phyloP scores from a whole-genome alignment of 371 early-diverging fungal genomes.

The Mycotypha africana region DNA sequence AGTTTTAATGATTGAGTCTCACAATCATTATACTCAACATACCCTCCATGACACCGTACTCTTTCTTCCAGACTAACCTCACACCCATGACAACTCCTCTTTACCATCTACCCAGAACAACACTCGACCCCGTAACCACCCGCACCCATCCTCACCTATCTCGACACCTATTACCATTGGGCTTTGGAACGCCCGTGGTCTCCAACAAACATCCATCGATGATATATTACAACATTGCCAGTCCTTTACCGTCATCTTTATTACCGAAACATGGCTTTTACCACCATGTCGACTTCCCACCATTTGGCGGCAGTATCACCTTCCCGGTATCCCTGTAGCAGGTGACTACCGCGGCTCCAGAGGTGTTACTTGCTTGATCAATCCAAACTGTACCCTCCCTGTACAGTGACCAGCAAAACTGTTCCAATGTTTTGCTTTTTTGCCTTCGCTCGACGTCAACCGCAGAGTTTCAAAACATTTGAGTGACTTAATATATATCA shows the following conservation, averaged over 20 bases:
- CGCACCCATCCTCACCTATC: background rate
- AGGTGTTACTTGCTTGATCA: constrained; percentile 3
- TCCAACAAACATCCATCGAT: background rate
- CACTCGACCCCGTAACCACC: too few relatives aligned
- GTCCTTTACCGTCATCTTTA: constrained; percentile 1
- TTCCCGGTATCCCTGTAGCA: background rate
- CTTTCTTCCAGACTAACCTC: background rate
- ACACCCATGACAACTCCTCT: background rate
- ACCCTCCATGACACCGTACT: too few relatives aligned
- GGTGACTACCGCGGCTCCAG: background rate
- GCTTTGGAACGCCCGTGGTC: background rate
- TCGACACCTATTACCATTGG: background rate
- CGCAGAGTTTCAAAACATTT: too few relatives aligned
- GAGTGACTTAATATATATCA: too few relatives aligned
- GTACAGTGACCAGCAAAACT: too few relatives aligned
- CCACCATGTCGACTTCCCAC: background rate
- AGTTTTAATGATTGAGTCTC: too few relatives aligned
- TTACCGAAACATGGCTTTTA: constrained; percentile 17
- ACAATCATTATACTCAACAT: too few relatives aligned
- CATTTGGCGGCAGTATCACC: constrained; percentile 12
- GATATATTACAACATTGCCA: background rate
- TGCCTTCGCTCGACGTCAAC: too few relatives aligned
- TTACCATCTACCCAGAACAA: too few relatives aligned
- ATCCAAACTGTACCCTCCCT: background rate
- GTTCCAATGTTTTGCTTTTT: too few relatives aligned